Evolutionary conservation across 495 filamentous ascomycete genomes (phyloP), one percentile per base, ranked within the genome.

Genomic region (Penicillium bialowiezense): DNA sequence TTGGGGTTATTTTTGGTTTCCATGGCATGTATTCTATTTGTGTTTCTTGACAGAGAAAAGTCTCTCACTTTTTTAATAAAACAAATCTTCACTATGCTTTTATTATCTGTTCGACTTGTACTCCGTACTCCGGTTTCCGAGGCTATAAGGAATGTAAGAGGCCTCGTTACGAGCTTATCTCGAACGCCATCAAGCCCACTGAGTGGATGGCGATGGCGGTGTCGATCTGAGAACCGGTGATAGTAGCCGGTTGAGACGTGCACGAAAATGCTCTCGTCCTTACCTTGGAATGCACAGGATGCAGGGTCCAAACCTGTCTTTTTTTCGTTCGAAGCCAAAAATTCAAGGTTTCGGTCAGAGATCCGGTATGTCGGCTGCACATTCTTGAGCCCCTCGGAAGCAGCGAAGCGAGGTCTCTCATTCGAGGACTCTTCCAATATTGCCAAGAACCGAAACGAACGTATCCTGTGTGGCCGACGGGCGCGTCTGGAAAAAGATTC

Each of bases 291-390:
- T 3, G 35, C 35, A n/a, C 35, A 10, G 9, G 15, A 39, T 39
- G 17, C 18, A 39, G 36, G 36, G 36, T 39, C 36, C 18, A 20
- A n/a, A 18, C 17, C 7, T 13, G 36, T 39, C 18, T n/a, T n/a
- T 14, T 9, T 32, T 43, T 19, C 10, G 5, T 2, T 17, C n/a
- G 26, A 42, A 39, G 36, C 36, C 4, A 31, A 3, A 17, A 3
- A 17, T 42, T 13, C 14, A 42, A 32, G 15, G 40, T 42, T 42
- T 42, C 40, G 40, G 40, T 42, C 14, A 31, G 40, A 42, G 40
- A 42, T 42, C 40, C 40, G 40, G 40, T 9, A 42, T 29, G 24
- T 19, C 2, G 18, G 36, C 18, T 13, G 36, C 19, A 17, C 36
- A 36, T 36, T 19, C 34, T 17, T 19, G 29, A 13, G 29, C 29